Evolutionary conservation across 2,329 filamentous ascomycete genomes (phyloP), one percentile per base, ranked within the genome.

Genomic region (Alternaria consortialis): DNA sequence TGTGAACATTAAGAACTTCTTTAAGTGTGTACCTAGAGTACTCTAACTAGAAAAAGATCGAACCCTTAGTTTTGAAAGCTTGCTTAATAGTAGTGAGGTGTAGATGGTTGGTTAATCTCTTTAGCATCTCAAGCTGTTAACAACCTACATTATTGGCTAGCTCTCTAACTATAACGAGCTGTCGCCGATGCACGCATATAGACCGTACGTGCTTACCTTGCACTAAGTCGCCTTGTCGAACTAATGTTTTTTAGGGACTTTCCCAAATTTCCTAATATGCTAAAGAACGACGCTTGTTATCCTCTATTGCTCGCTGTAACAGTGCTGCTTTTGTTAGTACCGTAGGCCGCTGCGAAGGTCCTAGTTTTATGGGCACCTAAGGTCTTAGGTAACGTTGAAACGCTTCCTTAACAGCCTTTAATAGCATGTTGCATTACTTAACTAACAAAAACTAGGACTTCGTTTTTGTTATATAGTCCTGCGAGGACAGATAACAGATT

Each of bases 1-100:
- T 43, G 29, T 53, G 27, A 7, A 53, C 39, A 25, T 44, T 53
- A 7, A 55, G 53, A 31, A 55, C 20, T 27, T 55, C 53, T 47
- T 55, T 32, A 5, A 55, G 42, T 8, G 42, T 55, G 7, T 31
- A 55, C 12, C 42, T 23, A 44, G 53, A 39, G 43, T 47, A 55
- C 23, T 55, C 32, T 13, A 39, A 20, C n/a, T 55, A 25, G 25
- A 55, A 47, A 12, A 47, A 36, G 2, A 55, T 2, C 2, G 15
- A 40, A 4, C 7, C 17, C 2, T 47, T 23, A 13, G 32, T 37
- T 32, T 55, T 15, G 15, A 55, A 55, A 13, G 34, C 32, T 23
- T 47, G 15, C 23, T 39, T 31, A 7, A 55, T 47, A 17, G 53
- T 55, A 9, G 53, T 12, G 9, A 55, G 25, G 17, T 55, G 8